These are phyloP conservation scores for Yamadazyma membranifaciens DNA, from an alignment of 1,139 yeast species.

Conservation along the genomic window DNA sequence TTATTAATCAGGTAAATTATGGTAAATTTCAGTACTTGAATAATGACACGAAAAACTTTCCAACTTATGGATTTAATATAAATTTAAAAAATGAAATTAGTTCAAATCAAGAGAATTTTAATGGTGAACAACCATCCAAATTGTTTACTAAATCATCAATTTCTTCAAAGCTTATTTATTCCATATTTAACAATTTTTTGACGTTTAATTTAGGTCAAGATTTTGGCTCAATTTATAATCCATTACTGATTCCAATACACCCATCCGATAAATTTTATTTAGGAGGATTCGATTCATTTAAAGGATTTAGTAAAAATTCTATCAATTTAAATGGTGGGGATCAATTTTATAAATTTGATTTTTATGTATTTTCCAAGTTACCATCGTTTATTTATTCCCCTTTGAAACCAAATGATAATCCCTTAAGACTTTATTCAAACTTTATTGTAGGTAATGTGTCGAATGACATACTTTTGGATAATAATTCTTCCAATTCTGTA, in stretches of 20 bases:
- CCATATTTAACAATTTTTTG: conserved; percentile 34
- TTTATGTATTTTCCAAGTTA: conserved; percentile 35
- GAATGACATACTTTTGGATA: conserved; percentile 25
- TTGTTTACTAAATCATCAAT: conserved; percentile 28
- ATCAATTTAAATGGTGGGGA: conserved; percentile 40
- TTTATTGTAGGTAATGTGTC: conserved; percentile 34
- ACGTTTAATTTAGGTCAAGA: conserved; percentile 21
- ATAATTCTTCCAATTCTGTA: conserved; percentile 26
- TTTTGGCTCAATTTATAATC: conserved; percentile 36
- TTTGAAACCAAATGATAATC: conserved; percentile 27
- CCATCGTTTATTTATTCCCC: conserved; percentile 31
- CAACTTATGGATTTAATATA: conserved; percentile 26
- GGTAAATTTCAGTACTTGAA: conserved; percentile 24
- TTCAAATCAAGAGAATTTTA: conserved; percentile 30
- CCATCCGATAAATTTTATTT: conserved; percentile 49
- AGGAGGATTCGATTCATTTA: conserved; percentile 41
- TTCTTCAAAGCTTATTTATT: conserved; percentile 33
- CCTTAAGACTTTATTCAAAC: conserved; percentile 44
- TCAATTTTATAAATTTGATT: conserved; percentile 36
- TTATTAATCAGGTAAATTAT: conserved; percentile 27
- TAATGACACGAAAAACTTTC: conserved; percentile 29
- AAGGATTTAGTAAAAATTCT: conserved; percentile 40
- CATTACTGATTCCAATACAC: conserved; percentile 29
- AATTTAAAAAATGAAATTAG: conserved; percentile 28
- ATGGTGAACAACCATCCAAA: conserved; percentile 20